These are phyloP conservation scores for Colletotrichum liriopes DNA, from an alignment of 2,329 filamentous ascomycete genomes.

Conservation along the genomic window DNA sequence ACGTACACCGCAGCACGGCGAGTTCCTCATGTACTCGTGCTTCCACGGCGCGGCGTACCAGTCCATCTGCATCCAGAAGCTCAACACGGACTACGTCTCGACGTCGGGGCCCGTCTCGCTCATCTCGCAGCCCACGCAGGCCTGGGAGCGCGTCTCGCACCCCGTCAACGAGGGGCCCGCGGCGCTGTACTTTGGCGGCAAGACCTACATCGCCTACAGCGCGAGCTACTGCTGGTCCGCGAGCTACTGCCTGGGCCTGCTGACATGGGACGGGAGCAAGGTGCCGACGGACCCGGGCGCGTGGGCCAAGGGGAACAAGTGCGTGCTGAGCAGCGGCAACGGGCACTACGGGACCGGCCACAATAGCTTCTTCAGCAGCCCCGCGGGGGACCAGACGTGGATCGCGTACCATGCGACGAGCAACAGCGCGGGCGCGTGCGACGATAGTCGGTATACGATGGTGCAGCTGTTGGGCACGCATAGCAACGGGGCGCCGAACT, in stretches of 20 bases:
- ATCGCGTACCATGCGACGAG: slow-evolving; percentile 71
- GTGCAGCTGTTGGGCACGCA: slow-evolving; percentile 66
- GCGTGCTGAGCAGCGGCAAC: slow-evolving; percentile 68
- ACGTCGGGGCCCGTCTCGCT: slow-evolving; percentile 62
- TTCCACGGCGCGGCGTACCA: slow-evolving; percentile 59
- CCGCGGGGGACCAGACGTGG: slow-evolving; percentile 68
- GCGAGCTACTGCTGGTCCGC: slow-evolving; percentile 72
- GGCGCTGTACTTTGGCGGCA: slow-evolving; percentile 68
- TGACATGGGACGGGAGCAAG: slow-evolving; percentile 66
- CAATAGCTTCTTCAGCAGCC: slow-evolving; percentile 72
- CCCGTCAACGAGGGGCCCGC: slow-evolving; percentile 71
- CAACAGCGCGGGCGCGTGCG: slow-evolving; percentile 64
- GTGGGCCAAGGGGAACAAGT: slow-evolving; percentile 68
- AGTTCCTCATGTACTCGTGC: slow-evolving; percentile 71
- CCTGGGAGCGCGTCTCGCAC: slow-evolving; percentile 65
- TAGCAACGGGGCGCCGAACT: slow-evolving; percentile 66
- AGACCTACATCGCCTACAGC: slow-evolving; percentile 68
- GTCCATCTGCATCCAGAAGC: slow-evolving; percentile 57
- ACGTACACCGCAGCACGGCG: slow-evolving; percentile 60
- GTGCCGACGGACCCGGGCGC: slow-evolving; percentile 61
- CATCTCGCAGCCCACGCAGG: slow-evolving; percentile 65
- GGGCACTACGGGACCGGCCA: slow-evolving; percentile 72
- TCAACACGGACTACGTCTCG: slow-evolving; percentile 57
- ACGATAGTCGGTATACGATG: slow-evolving; percentile 68
- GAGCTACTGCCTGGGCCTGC: slow-evolving; percentile 67